Evolutionary conservation across 2,329 filamentous ascomycete genomes (phyloP), one percentile per base, ranked within the genome.

Genomic region (Botrytis squamosa): DNA sequence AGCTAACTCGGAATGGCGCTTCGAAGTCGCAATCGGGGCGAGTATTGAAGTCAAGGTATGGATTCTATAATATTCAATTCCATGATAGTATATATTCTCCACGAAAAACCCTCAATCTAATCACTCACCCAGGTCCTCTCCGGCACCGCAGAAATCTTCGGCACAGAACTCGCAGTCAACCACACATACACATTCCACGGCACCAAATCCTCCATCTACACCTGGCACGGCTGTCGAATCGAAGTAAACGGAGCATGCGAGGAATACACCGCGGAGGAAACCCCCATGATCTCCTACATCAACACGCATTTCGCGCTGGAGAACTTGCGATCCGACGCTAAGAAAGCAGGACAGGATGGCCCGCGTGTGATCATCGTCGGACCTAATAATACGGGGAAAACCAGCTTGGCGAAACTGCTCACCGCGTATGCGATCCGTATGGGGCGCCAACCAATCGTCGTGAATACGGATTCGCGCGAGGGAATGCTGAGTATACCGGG

Each of bases 71-170:
- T 2, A 55, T 55, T 29, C 52, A 0, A 55, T 29, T 55, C 5
- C 3, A 55, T 29, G 16, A 29, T 3, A 55, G 12, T 8, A 42
- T 55, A 55, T 60, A 38, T 49, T 29, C 22, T 33, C 36, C 29
- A 69, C 18, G 20, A 33, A 78, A 82, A 44, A 74, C 12, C 12
- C 49, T 25, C 8, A 16, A 62, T 36, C 68, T 63, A 9, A 70
- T n/a, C 20, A 36, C 87, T 69, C 82, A 82, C 57, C 2, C n/a
- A 94, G 85, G 86, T 98, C 40, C 84, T 93, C 73, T 89, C 88
- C 49, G 96, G 96, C 75, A 94, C 91, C 1, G 96, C 95, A 67
- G 96, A 99, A 83, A 90, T 97, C 80, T 97, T 98, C 81, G 96
- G 96, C 81, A 95, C 95, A 72, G 96, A 99, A 84, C 91, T 99